These are phyloP conservation scores for Geotrichum macrosporum DNA, from an alignment of 1,139 yeast genomes.

Conservation along the genomic window DNA sequence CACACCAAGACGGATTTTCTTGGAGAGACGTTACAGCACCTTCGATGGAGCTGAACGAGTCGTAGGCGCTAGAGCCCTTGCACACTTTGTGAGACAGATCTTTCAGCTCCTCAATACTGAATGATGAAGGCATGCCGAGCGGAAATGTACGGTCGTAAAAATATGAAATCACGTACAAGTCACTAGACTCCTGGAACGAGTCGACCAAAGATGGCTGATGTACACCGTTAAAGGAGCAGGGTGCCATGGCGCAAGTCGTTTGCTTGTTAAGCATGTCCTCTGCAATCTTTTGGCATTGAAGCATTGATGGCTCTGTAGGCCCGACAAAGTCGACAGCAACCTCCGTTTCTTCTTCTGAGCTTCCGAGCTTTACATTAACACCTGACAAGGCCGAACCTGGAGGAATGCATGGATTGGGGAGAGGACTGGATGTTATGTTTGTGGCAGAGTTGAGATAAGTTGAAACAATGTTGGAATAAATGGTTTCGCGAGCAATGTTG, in stretches of 20 bases:
- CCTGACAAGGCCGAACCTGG: constrained; percentile 52
- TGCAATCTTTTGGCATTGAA: constrained; percentile 67
- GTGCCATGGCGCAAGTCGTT: constrained; percentile 61
- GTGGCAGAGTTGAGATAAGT: constrained; percentile 13
- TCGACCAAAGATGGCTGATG: constrained; percentile 87
- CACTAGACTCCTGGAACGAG: constrained; percentile 65
- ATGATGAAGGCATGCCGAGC: constrained; percentile 77
- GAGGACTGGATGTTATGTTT: constrained; percentile 9
- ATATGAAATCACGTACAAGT: constrained; percentile 82
- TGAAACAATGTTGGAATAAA: constrained; percentile 47
- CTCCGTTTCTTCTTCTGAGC: constrained; percentile 20
- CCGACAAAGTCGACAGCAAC: constrained; percentile 50
- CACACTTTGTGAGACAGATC: constrained; percentile 76
- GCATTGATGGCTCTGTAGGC: constrained; percentile 39
- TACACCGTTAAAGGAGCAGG: constrained; percentile 95
- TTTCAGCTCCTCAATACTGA: constrained; percentile 67
- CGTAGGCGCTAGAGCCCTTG: constrained; percentile 45
- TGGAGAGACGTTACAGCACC: constrained; percentile 50
- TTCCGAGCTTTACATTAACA: constrained; percentile 43
- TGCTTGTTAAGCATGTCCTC: constrained; percentile 83
- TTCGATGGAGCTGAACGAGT: constrained; percentile 11
- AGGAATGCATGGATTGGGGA: constrained; percentile 79
- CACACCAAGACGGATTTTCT: constrained; percentile 83
- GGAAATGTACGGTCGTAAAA: constrained; percentile 92
- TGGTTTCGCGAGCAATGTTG: constrained; percentile 85